These are phyloP conservation scores for Fusarium foetens DNA, from an alignment of 2,329 filamentous ascomycete species.

Conservation along the genomic window DNA sequence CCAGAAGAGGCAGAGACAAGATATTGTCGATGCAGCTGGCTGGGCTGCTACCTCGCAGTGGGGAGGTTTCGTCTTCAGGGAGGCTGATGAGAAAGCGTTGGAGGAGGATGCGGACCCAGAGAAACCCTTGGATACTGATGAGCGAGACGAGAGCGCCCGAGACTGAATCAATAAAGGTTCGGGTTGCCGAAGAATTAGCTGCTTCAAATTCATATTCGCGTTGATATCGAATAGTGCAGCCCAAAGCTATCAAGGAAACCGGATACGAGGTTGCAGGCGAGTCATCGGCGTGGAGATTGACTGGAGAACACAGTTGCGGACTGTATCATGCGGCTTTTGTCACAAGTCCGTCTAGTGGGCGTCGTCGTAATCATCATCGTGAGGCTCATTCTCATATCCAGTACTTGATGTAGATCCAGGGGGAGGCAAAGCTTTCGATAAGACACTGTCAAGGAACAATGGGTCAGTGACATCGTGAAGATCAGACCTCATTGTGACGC, in stretches of 20 bases:
- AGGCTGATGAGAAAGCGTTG: constrained; percentile 1
- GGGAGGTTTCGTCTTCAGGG: constrained; percentile 59
- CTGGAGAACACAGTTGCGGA: neutral
- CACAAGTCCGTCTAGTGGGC: neutral
- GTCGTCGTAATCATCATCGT: neutral
- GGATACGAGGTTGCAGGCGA: neutral
- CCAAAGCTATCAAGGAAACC: neutral
- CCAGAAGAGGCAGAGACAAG: constrained; percentile 53
- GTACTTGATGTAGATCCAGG: neutral
- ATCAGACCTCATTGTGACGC: neutral
- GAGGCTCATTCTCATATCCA: neutral
- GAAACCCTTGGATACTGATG: neutral
- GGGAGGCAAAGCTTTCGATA: neutral
- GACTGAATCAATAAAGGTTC: neutral
- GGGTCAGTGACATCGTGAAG: neutral
- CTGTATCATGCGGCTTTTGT: neutral
- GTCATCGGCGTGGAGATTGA: neutral
- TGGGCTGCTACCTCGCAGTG: constrained; percentile 62
- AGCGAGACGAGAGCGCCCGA: neutral
- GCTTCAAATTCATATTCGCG: constrained; percentile 3
- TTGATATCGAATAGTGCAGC: neutral
- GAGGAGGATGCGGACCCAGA: neutral
- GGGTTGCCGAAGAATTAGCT: neutral
- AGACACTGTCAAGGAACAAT: neutral
- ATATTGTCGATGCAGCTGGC: constrained; percentile 54